Evolutionary conservation across 2,329 filamentous ascomycete genomes (phyloP).

Genomic region (Trichoderma aggressivum): DNA sequence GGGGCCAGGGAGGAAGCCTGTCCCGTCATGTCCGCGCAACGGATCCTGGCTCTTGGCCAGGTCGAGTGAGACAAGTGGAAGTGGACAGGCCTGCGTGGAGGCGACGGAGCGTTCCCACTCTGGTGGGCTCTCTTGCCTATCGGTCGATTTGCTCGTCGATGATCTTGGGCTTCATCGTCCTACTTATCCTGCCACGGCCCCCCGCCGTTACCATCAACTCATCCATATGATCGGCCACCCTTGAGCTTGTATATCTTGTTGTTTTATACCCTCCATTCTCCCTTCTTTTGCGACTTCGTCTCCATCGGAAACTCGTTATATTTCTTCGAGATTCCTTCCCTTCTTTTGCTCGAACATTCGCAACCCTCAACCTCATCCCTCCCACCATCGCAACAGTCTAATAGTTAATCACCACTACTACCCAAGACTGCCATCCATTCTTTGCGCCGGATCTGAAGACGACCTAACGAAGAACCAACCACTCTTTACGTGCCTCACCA

Average conservation of each 20-base stretch:
- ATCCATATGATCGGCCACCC: constrained; percentile 48
- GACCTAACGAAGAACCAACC: constrained; percentile 20
- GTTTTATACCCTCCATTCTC: constrained; percentile 49
- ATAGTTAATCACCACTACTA: constrained; percentile 32
- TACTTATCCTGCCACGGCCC: constrained; percentile 49
- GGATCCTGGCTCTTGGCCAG: constrained; percentile 26
- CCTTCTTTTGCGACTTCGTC: constrained; percentile 39
- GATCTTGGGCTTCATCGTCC: constrained; percentile 39
- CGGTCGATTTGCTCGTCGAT: constrained; percentile 29
- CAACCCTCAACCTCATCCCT: constrained; percentile 27
- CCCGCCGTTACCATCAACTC: constrained; percentile 41
- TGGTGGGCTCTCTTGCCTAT: constrained; percentile 16
- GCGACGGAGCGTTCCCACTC: constrained; percentile 25
- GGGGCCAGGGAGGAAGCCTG: constrained; percentile 18
- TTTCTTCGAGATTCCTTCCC: constrained; percentile 38
- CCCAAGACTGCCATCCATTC: constrained; percentile 43
- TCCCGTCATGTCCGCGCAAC: constrained; percentile 21
- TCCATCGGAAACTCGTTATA: constrained; percentile 39
- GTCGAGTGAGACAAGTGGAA: constrained; percentile 47
- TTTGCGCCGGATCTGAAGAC: constrained; percentile 29
- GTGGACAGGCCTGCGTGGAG: constrained; percentile 40
- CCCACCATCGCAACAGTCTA: constrained; percentile 20
- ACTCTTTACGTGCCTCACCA: constrained; percentile 13
- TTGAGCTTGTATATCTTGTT: constrained; percentile 40
- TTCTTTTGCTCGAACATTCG: constrained; percentile 38